Percentiles rank a stretch among this genome's conserved stretches.
Conservation (phyloP, 257 asterid species). For the Paulownia fortunei region DNA sequence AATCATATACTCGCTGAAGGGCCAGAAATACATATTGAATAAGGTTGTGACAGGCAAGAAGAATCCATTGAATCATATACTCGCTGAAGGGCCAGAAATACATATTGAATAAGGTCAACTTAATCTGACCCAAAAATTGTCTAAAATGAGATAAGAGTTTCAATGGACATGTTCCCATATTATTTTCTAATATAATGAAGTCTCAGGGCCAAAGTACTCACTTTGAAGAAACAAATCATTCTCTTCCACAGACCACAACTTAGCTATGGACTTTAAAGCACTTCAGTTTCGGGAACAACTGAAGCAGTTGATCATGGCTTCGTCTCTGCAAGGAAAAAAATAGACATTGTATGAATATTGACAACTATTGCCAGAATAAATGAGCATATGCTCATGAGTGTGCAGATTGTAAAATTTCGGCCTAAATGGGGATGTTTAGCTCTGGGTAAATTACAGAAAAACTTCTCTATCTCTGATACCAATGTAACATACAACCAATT, state of each 20-base stretch:
- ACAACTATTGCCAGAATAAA: not conserved
- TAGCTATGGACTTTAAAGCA: constrained; percentile 95
- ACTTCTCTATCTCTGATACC: not conserved
- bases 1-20: no score
- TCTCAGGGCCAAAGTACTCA: not conserved
- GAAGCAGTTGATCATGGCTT: constrained; percentile 68
- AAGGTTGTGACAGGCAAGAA: no score
- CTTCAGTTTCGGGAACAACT: constrained; percentile 71
- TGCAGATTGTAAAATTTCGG: not conserved
- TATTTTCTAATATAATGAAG: not conserved
- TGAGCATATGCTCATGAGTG: not conserved
- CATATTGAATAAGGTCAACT: not conserved
- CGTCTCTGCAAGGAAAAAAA: constrained; percentile 59
- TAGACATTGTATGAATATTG: not conserved
- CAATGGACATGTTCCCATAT: not conserved
- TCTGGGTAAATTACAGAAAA: no score
- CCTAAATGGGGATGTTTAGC: not conserved
- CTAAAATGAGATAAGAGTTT: not conserved
- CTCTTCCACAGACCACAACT: constrained; percentile 5
- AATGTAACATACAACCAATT: not conserved
- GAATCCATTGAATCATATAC: no score
- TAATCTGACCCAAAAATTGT: not conserved
- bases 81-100: not conserved
- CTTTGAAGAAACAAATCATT: constrained; percentile 13
- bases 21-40: not conserved